These are phyloP conservation scores for Cyathus striatus DNA, from an alignment of 768 basidiomycete genomes.

Conservation along the genomic window DNA sequence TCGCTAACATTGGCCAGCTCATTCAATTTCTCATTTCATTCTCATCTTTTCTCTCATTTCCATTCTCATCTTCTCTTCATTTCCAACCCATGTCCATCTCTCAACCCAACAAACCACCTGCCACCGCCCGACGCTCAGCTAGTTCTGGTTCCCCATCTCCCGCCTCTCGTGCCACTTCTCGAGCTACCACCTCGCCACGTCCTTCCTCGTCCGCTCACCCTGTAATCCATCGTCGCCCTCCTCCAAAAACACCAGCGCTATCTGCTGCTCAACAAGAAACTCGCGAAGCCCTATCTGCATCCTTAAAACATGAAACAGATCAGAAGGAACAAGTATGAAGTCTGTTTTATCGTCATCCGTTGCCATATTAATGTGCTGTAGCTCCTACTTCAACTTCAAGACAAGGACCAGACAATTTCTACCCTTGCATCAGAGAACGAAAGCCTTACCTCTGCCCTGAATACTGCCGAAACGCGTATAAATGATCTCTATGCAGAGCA, in stretches of 20 bases:
- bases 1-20: background rate
- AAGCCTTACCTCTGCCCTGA: conserved; percentile 57
- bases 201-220: conserved; percentile 46
- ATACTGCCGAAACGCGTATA: conserved; percentile 66
- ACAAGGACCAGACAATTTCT: conserved; percentile 69
- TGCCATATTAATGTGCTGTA: conserved; percentile 19
- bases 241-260: conserved; percentile 39
- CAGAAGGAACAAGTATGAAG: conserved; percentile 70
- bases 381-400: conserved; percentile 74
- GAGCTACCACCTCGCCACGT: conserved; percentile 61
- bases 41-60: background rate
- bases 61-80: conserved; percentile 26
- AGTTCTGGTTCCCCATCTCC: conserved; percentile 38
- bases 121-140: conserved; percentile 40
- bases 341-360: conserved; percentile 5
- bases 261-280: conserved; percentile 36
- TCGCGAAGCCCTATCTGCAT: conserved; percentile 51
- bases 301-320: conserved; percentile 73
- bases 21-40: background rate
- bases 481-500: conserved; percentile 81
- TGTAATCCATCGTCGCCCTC: conserved; percentile 42
- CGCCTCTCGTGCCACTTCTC: conserved; percentile 50
- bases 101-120: conserved; percentile 41
- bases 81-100: conserved; percentile 40
- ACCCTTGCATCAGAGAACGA: conserved; percentile 60